A percentile compares a stretch with the other conserved stretches of the same genome.
These are phyloP conservation scores for Phoma sp. DNA, from an alignment of 2,329 filamentous ascomycete genomes.

Conservation along the genomic window DNA sequence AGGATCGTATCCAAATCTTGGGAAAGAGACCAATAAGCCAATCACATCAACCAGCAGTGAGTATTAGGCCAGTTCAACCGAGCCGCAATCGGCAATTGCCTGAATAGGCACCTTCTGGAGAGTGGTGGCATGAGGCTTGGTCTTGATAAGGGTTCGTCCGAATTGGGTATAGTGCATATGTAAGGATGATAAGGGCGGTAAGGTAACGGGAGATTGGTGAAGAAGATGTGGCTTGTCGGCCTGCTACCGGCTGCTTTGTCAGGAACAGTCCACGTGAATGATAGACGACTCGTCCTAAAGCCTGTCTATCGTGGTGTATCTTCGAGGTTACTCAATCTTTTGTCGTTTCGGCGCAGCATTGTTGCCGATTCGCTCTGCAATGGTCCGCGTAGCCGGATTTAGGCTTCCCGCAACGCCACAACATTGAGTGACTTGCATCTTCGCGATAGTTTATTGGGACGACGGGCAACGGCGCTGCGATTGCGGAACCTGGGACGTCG, in stretches of 20 bases:
- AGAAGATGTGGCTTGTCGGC: constrained; percentile 8
- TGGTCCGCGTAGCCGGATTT: constrained; percentile 33
- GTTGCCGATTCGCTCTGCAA: constrained; percentile 24
- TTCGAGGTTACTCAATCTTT: constrained; percentile 15
- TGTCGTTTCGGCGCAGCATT: constrained; percentile 20
- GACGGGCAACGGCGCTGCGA: too few relatives aligned
- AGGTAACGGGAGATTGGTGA: constrained; percentile 19
- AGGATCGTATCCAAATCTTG: constrained; percentile 12
- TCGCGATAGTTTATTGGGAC: background rate
- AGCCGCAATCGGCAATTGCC: constrained; percentile 15
- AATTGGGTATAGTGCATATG: constrained; percentile 5
- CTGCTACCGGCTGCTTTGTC: constrained; percentile 24
- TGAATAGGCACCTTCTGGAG: constrained; percentile 14
- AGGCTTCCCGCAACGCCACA: constrained; percentile 5
- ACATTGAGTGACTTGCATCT: background rate
- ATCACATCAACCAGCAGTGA: constrained; percentile 17
- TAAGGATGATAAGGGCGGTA: constrained; percentile 7
- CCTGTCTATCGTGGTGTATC: constrained; percentile 23
- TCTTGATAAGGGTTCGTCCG: constrained; percentile 30
- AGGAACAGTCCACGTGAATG: constrained; percentile 11
- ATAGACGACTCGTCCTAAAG: constrained; percentile 4
- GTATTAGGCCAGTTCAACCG: constrained; percentile 18
- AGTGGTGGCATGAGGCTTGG: constrained; percentile 25
- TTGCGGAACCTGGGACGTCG: too few relatives aligned
- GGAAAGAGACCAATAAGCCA: constrained; percentile 15